Evolutionary conservation across 1,284 basidiomycete genomes (phyloP).

Genomic region (Pyrrhoderma noxium): DNA sequence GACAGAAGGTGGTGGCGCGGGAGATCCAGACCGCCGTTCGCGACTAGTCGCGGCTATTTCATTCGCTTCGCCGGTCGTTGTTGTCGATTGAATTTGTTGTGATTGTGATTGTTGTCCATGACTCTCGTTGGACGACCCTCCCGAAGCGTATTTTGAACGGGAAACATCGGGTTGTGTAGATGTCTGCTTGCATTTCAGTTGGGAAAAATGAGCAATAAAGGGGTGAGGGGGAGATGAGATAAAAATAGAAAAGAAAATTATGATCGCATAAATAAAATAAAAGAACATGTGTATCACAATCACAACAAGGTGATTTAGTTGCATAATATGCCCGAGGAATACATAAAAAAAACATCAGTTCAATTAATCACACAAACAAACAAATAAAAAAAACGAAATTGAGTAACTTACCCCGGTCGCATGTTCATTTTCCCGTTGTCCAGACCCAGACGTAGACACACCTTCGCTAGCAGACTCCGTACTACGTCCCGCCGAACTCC

Average conservation of each 20-base stretch:
- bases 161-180: conserved; percentile 1
- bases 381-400: background rate
- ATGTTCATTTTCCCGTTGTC: conserved; percentile 2
- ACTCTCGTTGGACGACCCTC: conserved; percentile 10
- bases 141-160: conserved; percentile 4
- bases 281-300: no score
- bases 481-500: conserved; percentile 29
- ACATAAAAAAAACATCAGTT: no score
- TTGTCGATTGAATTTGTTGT: conserved; percentile 1
- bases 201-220: no score
- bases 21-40: conserved; percentile 7
- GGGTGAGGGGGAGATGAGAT: no score
- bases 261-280: no score
- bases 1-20: conserved; percentile 15
- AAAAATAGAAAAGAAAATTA: no score
- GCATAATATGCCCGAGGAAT: no score
- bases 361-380: background rate
- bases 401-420: conserved; percentile 6
- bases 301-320: no score
- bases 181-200: no score
- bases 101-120: conserved; percentile 1
- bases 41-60: background rate
- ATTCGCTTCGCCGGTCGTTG: background rate
- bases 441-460: background rate
- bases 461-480: conserved; percentile 19